Base-by-base conservation (phyloP, 306 rosid species). In the Dryas alaskensis region DNA sequence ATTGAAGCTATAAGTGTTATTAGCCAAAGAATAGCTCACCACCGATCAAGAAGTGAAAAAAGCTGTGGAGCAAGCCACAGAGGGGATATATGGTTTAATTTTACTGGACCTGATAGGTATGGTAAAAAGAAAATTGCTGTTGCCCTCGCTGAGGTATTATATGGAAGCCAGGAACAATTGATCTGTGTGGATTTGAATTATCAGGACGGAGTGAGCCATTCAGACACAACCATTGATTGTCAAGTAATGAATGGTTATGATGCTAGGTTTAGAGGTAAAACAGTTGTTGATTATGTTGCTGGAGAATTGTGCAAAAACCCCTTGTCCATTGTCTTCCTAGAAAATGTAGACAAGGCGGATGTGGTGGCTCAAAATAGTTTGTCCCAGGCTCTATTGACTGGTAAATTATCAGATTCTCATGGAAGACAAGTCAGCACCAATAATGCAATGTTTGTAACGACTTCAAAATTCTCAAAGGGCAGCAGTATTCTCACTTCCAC, bases 341-440 rank as follows among this genome's bases (percentile, higher is more conserved):
- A 92, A 76, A 90, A 87, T 70, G 88, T 84, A 52, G 96, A 94
- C 73, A 84, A 88, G 90, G 93, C 96, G 3, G 98, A 94, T 78
- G 74, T 82, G 59, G 75, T 83, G 48, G 81, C 81, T 80, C 92
- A 83, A 68, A 88, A 60, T 22, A 74, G 89, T 84, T 85, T 94
- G 80, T 88, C 86, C 67, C 89, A 69, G 59, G 99, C 97, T 54
- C 74, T 92, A 63, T 75, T 52, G 83, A 88, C 95, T 0, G 99
- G 99, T 70, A 94, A 92, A 72, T 80, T 94, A 65, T 70, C 80
- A 7, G 92, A 94, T 80, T 85, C 94, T 2, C 82, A 87, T 61
- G 99, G 99, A 81, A 86, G 96, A 84, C 96, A 86, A 90, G 84
- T 88, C 70, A 69, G 91, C 83, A 81, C 85, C 55, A 94, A 71